These are phyloP conservation scores for Somion occarium DNA, from an alignment of 1,284 basidiomycete species.

Conservation along the genomic window DNA sequence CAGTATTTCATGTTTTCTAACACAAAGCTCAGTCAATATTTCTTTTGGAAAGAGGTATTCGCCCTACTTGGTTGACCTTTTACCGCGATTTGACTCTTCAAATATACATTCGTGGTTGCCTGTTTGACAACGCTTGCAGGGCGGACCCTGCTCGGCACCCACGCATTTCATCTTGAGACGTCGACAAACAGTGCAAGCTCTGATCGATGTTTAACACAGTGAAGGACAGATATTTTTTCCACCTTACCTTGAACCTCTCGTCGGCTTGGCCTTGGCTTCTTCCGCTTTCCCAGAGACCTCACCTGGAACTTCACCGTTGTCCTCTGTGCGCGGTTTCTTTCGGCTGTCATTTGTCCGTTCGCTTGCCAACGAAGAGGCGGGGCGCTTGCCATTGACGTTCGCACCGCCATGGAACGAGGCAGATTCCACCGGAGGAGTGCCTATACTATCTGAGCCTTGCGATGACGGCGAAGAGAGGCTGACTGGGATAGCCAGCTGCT, in stretches of 20 bases:
- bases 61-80: constrained; percentile 80
- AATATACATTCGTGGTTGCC: constrained; percentile 92
- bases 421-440: constrained; percentile 63
- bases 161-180: constrained; percentile 99
- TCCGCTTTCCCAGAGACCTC: constrained; percentile 52
- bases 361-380: constrained; percentile 45
- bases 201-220: constrained; percentile 25
- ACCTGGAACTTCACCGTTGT: constrained; percentile 42
- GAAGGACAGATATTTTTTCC: constrained; percentile 2
- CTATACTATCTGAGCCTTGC: constrained; percentile 68
- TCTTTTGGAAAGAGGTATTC: neutral
- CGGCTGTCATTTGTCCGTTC: constrained; percentile 36
- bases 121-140: constrained; percentile 80
- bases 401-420: constrained; percentile 42
- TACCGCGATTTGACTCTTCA: constrained; percentile 92
- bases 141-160: constrained; percentile 87
- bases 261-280: constrained; percentile 77
- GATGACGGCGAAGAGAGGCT: constrained; percentile 53
- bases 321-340: constrained; percentile 61
- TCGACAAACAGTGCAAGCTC: constrained; percentile 92
- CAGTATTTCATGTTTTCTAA: constrained; percentile 82
- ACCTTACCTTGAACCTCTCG: constrained; percentile 77
- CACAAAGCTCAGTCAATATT: constrained; percentile 20
- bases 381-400: constrained; percentile 61
- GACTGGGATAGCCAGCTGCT: constrained; percentile 25